These are phyloP conservation scores for Aureobasidium vineae DNA, from an alignment of 2,329 filamentous ascomycete genomes.

Conservation along the genomic window DNA sequence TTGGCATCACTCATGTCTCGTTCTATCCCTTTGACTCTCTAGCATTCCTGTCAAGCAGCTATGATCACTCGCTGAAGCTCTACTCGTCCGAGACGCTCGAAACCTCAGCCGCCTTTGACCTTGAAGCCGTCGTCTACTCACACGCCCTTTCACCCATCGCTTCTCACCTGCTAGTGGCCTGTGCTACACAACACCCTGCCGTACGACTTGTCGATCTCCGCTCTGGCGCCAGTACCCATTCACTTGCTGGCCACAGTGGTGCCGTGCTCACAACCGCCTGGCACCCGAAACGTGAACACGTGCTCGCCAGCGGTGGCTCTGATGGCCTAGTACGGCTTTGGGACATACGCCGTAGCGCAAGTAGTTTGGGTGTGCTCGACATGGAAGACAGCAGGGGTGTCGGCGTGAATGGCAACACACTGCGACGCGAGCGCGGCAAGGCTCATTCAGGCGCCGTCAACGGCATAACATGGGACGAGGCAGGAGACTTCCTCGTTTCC, in stretches of 20 bases:
- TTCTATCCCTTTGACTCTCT: constrained; percentile 77
- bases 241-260: constrained; percentile 50
- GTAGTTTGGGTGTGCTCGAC: constrained; percentile 73
- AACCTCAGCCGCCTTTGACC: constrained; percentile 64
- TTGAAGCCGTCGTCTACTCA: constrained; percentile 68
- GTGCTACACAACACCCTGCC: constrained; percentile 79
- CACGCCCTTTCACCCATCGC: constrained; percentile 75
- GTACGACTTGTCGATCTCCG: constrained; percentile 84
- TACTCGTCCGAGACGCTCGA: constrained; percentile 65
- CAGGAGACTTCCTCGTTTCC: constrained; percentile 72
- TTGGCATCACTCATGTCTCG: constrained; percentile 71
- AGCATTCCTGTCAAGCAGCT: constrained; percentile 74
- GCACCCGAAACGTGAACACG: constrained; percentile 76
- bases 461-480: constrained; percentile 78
- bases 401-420: constrained; percentile 40
- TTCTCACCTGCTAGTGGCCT: constrained; percentile 75
- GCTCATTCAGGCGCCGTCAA: constrained; percentile 84
- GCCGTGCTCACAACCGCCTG: constrained; percentile 66
- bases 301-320: constrained; percentile 78
- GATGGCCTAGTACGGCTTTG: constrained; percentile 83
- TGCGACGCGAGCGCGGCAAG: constrained; percentile 43
- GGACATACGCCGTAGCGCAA: constrained; percentile 78
- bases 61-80: constrained; percentile 73
- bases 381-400: constrained; percentile 68
- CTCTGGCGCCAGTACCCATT: constrained; percentile 66